Percentiles rank a stretch among this genome's conserved stretches.
These are phyloP conservation scores for Chalciporus sphaerocephalus DNA, from an alignment of 768 basidiomycete genomes.

Conservation along the genomic window DNA sequence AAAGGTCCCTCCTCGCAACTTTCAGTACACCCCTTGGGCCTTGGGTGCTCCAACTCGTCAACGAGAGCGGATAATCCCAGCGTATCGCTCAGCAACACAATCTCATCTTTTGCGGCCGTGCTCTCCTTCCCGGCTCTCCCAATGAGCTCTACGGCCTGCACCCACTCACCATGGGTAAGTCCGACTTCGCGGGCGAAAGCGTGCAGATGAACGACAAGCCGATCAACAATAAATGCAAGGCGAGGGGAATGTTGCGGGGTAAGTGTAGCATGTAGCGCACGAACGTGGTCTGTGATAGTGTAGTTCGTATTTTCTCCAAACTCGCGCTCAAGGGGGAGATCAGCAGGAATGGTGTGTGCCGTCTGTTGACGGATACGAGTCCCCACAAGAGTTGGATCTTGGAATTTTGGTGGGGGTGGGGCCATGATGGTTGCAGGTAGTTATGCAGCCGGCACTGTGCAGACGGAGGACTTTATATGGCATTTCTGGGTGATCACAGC, in stretches of 20 bases:
- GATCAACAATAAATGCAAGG: neutral
- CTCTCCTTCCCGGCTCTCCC: neutral
- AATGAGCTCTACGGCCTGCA: neutral
- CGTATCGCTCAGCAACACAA: neutral
- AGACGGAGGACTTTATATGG: neutral
- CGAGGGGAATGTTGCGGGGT: neutral
- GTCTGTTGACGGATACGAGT: neutral
- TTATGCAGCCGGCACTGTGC: neutral
- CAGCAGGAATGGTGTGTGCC: neutral
- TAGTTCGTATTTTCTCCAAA: neutral
- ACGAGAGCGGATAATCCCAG: neutral
- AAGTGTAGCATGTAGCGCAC: neutral
- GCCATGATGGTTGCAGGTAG: neutral
- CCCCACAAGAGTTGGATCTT: neutral
- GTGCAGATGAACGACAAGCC: neutral
- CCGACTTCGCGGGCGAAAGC: neutral
- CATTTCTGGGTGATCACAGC: neutral
- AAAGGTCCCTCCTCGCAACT: neutral
- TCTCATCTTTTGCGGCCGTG: neutral
- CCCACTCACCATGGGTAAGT: neutral
- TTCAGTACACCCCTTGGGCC: neutral
- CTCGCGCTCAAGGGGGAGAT: neutral
- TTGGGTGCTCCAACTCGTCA: neutral
- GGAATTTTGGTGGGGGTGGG: neutral
- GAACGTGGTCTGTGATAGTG: neutral